Evolutionary conservation across 2,329 filamentous ascomycete species (phyloP).

Genomic region (Talaromyces verruculosus): DNA sequence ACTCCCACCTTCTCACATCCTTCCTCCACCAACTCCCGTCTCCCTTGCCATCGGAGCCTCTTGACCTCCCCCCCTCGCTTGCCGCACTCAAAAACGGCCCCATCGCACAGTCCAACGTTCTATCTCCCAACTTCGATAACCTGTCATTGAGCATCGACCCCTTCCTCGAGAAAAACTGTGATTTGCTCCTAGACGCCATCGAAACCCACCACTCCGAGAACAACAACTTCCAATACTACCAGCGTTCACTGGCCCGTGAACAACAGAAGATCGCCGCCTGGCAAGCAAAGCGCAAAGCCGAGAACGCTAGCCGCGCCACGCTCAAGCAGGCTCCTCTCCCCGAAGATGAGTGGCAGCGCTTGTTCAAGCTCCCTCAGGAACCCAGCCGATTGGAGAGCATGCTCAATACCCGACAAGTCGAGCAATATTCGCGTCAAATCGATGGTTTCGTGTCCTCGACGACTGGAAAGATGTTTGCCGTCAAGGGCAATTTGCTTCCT

Average conservation of each 20-base stretch:
- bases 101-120: slow-evolving; percentile 59
- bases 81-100: slow-evolving; percentile 70
- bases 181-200: slow-evolving; percentile 92
- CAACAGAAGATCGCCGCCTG: slow-evolving; percentile 95
- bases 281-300: slow-evolving; percentile 94
- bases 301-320: slow-evolving; percentile 80
- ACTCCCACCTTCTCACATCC: slow-evolving; percentile 93
- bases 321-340: slow-evolving; percentile 87
- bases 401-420: slow-evolving; percentile 91
- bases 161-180: slow-evolving; percentile 97
- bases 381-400: slow-evolving; percentile 90
- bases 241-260: slow-evolving; percentile 87
- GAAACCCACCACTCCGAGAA: slow-evolving; percentile 97
- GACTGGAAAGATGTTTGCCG: slow-evolving; percentile 96
- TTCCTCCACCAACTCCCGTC: slow-evolving; percentile 89
- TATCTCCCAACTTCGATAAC: slow-evolving; percentile 84
- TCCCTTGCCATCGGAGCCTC: slow-evolving; percentile 62
- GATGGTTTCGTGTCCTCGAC: slow-evolving; percentile 92
- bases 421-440: slow-evolving; percentile 96
- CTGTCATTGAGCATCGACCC: slow-evolving; percentile 94
- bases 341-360: slow-evolving; percentile 96
- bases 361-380: slow-evolving; percentile 97
- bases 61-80: slow-evolving; percentile 75
- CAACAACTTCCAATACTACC: slow-evolving; percentile 99
- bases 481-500: slow-evolving; percentile 68